These are phyloP conservation scores for Ganoderma meredithae DNA, from an alignment of 1,284 basidiomycete species.

Conservation along the genomic window DNA sequence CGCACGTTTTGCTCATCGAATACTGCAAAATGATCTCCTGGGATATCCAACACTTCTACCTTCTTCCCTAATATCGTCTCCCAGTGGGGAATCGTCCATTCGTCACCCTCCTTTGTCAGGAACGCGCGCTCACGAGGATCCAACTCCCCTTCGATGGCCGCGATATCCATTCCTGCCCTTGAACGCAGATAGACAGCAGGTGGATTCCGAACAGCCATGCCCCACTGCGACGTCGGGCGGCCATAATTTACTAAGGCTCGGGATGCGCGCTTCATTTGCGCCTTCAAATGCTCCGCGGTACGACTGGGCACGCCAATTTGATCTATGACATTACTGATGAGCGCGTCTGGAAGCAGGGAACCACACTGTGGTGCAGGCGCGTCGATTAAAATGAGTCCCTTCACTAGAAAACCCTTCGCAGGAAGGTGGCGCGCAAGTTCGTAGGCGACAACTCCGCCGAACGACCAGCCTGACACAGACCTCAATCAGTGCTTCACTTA, in stretches of 20 bases:
- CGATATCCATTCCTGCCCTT: slow-evolving; percentile 14
- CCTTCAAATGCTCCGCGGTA: slow-evolving; percentile 8
- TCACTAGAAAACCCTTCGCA: slow-evolving; percentile 49
- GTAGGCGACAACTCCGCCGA: slow-evolving; percentile 75
- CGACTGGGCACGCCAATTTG: slow-evolving; percentile 16
- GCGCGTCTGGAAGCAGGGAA: slow-evolving; percentile 53
- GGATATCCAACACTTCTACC: slow-evolving; percentile 60
- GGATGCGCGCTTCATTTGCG: slow-evolving; percentile 36
- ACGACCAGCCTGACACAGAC: slow-evolving; percentile 68
- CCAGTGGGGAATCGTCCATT: slow-evolving; percentile 66
- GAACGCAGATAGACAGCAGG: slow-evolving; percentile 36
- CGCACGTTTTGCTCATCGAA: slow-evolving; percentile 64
- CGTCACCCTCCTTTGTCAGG: slow-evolving; percentile 42
- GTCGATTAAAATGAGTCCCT: slow-evolving; percentile 72
- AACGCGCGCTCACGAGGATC: slow-evolving; percentile 49
- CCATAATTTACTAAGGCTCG: slow-evolving; percentile 34
- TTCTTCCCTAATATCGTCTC: slow-evolving; percentile 46
- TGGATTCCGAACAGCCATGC: background rate
- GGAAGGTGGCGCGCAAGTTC: slow-evolving; percentile 65
- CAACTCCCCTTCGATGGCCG: slow-evolving; percentile 19
- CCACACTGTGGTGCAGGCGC: slow-evolving; percentile 62
- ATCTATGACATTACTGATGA: slow-evolving; percentile 49
- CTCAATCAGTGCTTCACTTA: background rate
- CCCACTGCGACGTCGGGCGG: slow-evolving; percentile 6
- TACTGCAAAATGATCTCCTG: slow-evolving; percentile 71